Percentiles rank a stretch among this genome's conserved stretches.
Evolutionary conservation across 2,329 filamentous ascomycete species (phyloP).

Genomic region (Fusarium sp.): DNA sequence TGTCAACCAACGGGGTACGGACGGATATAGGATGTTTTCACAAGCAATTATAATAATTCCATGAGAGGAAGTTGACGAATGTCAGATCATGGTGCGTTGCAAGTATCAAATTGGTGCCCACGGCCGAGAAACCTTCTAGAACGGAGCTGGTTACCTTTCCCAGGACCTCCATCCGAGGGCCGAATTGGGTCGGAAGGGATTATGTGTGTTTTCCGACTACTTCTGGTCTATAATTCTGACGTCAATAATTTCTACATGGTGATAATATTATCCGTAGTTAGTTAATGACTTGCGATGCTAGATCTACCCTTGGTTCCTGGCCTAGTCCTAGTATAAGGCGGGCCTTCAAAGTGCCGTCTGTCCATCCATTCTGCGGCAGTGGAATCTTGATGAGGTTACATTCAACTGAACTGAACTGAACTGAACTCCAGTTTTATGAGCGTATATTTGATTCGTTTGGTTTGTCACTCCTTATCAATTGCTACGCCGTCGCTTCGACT

Average conservation of each 20-base stretch:
- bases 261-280: no score
- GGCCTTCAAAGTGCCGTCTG: slow-evolving; percentile 25
- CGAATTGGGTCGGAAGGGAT: slow-evolving; percentile 26
- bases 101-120: slow-evolving; percentile 1
- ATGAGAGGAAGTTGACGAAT: not conserved
- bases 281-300: slow-evolving; percentile 3
- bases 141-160: slow-evolving; percentile 37
- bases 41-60: slow-evolving; percentile 1
- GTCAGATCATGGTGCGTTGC: slow-evolving; percentile 11
- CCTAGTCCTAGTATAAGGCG: slow-evolving; percentile 13
- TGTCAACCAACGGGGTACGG: not conserved
- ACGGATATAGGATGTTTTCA: slow-evolving; percentile 18
- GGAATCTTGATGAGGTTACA: slow-evolving; percentile 1
- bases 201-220: slow-evolving; percentile 33
- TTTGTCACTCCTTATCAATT: slow-evolving; percentile 8
- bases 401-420: not conserved
- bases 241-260: slow-evolving; percentile 3
- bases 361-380: slow-evolving; percentile 30
- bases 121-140: slow-evolving; percentile 35
- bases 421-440: slow-evolving; percentile 15
- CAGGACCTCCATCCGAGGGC: slow-evolving; percentile 12
- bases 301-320: slow-evolving; percentile 33
- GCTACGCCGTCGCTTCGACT: slow-evolving; percentile 4
- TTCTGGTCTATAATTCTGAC: slow-evolving; percentile 1
- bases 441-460: not conserved